Evolutionary conservation across 495 filamentous ascomycete genomes (phyloP), one percentile per base, ranked within the genome.

Genomic region (Penicillium coprophilum): DNA sequence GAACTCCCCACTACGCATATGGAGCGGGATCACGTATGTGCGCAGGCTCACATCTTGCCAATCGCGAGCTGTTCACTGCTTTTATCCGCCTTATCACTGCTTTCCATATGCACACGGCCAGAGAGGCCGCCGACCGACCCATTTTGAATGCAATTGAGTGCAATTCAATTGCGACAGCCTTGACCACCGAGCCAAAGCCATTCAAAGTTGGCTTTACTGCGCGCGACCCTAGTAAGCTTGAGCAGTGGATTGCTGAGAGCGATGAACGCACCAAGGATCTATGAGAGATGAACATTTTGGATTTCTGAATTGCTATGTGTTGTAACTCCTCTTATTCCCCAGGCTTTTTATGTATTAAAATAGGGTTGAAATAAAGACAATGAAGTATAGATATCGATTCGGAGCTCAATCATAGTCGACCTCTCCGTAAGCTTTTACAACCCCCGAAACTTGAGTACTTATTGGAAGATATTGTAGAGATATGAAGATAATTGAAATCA

Each of bases 21-120:
- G 87, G 87, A 9, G 86, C 86, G 2, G 86, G 86, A 1, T 82
- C 79, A n/a, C 77, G 86, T 24, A 87, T 88, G 84, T 89, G 86
- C 67, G 83, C 81, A n/a, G 86, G 85, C n/a, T 83, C 79, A 2
- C 84, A 88, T 51, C 71, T 88, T 3, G 85, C 84, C 3, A 87
- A 88, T 62, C 78, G 86, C 0, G 85, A 87, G 63, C 73, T 88
- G 11, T 88, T 82, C 66, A 87, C 84, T 4, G 85, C 85, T 0
- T 88, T 86, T 59, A 63, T 89, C 28, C 74, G 87, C n/a, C 68
- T 90, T 21, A 85, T 90, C 59, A 80, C 77, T 6, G 85, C 85
- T 0, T 90, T 90, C 60, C 70, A 77, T 48, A 79, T 86, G 63
- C 62, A 73, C 50, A 71, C 74, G 3, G 60, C 75, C 1, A 59